Conservation (phyloP, 2,329 filamentous ascomycete genomes). For the Neofusicoccum parvum region DNA sequence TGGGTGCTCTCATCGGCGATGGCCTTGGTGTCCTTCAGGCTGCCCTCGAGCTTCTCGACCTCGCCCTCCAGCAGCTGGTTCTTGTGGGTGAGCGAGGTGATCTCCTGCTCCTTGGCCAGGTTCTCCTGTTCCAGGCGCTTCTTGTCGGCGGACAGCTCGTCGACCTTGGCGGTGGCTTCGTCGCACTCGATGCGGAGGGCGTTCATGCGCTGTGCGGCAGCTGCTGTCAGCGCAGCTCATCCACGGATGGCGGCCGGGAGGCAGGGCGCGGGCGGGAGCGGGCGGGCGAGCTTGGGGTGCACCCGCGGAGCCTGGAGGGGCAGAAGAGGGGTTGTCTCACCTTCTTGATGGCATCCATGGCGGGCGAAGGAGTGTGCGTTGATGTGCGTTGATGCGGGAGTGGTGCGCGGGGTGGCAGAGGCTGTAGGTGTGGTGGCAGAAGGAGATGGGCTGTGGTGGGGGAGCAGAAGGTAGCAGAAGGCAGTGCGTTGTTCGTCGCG, state of each 20-base stretch:
- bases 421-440: not conserved
- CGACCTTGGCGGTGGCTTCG: conserved; percentile 75
- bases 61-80: conserved; percentile 87
- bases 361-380: conserved; percentile 15
- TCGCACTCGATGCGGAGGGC: conserved; percentile 93
- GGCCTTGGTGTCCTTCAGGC: conserved; percentile 85
- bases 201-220: conserved; percentile 77
- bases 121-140: conserved; percentile 94
- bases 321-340: conserved; percentile 32
- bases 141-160: conserved; percentile 85
- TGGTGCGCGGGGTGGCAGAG: not conserved
- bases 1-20: conserved; percentile 78
- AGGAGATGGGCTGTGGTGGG: conserved; percentile 15
- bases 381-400: not conserved
- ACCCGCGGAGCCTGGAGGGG: conserved; percentile 25
- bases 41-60: conserved; percentile 86
- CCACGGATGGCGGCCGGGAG: conserved; percentile 28
- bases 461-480: conserved; percentile 16
- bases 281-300: conserved; percentile 12
- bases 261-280: not conserved
- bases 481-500: conserved; percentile 14
- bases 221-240: conserved; percentile 12
- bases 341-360: conserved; percentile 49
- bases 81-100: conserved; percentile 94
- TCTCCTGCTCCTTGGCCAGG: conserved; percentile 95